Evolutionary conservation across 495 filamentous ascomycete species (phyloP).

Genomic region (Penicillium lagena): DNA sequence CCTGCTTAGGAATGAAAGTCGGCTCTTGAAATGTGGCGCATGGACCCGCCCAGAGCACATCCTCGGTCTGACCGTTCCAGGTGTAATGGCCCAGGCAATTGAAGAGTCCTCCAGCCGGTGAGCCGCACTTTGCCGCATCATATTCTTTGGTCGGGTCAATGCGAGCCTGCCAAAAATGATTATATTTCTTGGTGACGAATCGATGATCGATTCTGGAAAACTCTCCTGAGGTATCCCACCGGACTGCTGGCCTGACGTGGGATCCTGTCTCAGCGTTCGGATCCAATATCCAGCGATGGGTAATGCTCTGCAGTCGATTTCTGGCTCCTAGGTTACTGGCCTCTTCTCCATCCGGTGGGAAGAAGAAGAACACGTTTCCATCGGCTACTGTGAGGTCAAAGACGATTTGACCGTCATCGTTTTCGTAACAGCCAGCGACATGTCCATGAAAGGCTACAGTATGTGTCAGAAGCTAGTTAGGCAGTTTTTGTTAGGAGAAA

Average conservation of each 20-base stretch:
- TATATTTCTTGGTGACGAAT: constrained; percentile 43
- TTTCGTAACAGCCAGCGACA: constrained; percentile 44
- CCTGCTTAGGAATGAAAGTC: constrained; percentile 41
- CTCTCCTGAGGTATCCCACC: constrained; percentile 37
- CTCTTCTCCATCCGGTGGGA: constrained; percentile 28
- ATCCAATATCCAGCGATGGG: constrained; percentile 12
- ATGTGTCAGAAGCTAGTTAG: not conserved
- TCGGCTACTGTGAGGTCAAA: constrained; percentile 49
- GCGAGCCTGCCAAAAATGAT: constrained; percentile 48
- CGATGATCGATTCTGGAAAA: constrained; percentile 56
- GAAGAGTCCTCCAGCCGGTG: constrained; percentile 8
- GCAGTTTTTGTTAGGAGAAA: too few species aligned
- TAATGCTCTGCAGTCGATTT: constrained; percentile 21
- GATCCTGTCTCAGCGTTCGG: not conserved
- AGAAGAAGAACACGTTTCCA: constrained; percentile 52
- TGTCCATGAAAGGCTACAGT: constrained; percentile 40
- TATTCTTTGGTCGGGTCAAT: constrained; percentile 39
- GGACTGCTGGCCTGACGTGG: constrained; percentile 23
- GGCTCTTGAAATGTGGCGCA: constrained; percentile 50
- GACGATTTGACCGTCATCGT: constrained; percentile 39
- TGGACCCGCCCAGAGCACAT: constrained; percentile 37
- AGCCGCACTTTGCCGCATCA: constrained; percentile 25
- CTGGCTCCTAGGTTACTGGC: constrained; percentile 8
- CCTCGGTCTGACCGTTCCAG: constrained; percentile 10
- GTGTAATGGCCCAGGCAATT: constrained; percentile 44